Percentiles rank a stretch among this genome's conserved stretches.
Conservation (phyloP, 345 rosid genomes). For the Mangifera indica region DNA sequence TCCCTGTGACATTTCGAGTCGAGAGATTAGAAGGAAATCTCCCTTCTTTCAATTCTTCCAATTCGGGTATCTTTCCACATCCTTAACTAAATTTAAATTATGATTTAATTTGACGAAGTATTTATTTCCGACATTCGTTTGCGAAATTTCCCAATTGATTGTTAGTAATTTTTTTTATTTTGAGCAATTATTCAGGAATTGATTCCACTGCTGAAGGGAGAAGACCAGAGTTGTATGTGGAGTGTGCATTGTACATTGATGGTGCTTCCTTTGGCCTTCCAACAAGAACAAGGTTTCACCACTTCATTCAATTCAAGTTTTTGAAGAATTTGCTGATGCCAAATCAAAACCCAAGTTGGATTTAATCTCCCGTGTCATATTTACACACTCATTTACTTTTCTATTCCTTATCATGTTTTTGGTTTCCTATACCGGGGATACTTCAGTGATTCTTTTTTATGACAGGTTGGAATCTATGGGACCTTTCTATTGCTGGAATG, state of each 20-base stretch:
- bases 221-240: constrained; percentile 72
- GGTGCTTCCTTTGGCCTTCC: constrained; percentile 95
- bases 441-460: constrained; percentile 8
- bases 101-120: background rate
- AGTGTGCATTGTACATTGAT: constrained; percentile 82
- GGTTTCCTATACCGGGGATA: background rate
- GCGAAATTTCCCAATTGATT: background rate
- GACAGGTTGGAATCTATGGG: constrained; percentile 83
- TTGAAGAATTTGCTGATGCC: background rate
- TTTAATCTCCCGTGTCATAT: no score
- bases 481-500: constrained; percentile 83
- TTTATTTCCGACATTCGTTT: background rate
- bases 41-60: constrained; percentile 46
- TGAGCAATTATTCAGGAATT: constrained; percentile 34
- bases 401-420: background rate
- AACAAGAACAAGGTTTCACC: constrained; percentile 69
- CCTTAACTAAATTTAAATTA: background rate
- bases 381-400: background rate
- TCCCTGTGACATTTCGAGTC: constrained; percentile 84
- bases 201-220: constrained; percentile 51
- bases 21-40: constrained; percentile 79
- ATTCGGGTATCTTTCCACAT: constrained; percentile 41
- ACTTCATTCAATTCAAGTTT: background rate
- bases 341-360: no score
- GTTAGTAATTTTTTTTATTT: background rate